Conservation (phyloP, 805 yeast genomes). For the Spathaspora passalidarum region DNA sequence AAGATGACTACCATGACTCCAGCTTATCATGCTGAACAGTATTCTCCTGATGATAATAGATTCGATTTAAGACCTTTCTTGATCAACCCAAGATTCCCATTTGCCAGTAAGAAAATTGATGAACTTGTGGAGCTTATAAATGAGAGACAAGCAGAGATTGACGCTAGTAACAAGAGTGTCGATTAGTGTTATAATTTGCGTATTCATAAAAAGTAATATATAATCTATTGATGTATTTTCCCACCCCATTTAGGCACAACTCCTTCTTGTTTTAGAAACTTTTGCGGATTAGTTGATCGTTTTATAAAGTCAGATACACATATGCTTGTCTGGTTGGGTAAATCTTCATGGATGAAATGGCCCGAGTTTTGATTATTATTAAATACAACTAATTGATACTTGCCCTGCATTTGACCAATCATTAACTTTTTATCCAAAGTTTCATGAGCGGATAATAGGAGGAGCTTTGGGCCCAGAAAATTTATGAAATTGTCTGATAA, state of each 20-base stretch:
- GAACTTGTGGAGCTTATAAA: slow-evolving; percentile 60
- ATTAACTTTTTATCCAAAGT: slow-evolving; percentile 80
- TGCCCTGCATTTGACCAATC: slow-evolving; percentile 98
- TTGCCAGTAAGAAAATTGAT: slow-evolving; percentile 89
- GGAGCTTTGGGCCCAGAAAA: slow-evolving; percentile 53
- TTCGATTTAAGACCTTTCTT: slow-evolving; percentile 95
- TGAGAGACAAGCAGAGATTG: slow-evolving; percentile 35
- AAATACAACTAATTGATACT: slow-evolving; percentile 83
- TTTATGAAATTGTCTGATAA: slow-evolving; percentile 52
- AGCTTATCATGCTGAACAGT: slow-evolving; percentile 95
- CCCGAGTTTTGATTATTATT: slow-evolving; percentile 56
- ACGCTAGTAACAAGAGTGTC: slow-evolving; percentile 37
- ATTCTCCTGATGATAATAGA: slow-evolving; percentile 96
- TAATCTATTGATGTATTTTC: slow-evolving; percentile 18
- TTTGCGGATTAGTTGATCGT: slow-evolving; percentile 38
- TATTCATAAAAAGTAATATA: no score
- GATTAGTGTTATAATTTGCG: slow-evolving; percentile 41
- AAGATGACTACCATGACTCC: slow-evolving; percentile 98
- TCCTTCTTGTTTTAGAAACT: slow-evolving; percentile 25
- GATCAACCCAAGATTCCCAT: slow-evolving; percentile 82
- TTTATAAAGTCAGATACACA: slow-evolving; percentile 50
- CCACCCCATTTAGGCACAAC: slow-evolving; percentile 39
- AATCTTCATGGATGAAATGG: slow-evolving; percentile 94
- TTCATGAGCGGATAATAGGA: slow-evolving; percentile 86
- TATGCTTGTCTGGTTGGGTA: slow-evolving; percentile 63